Evolutionary conservation across 345 rosid genomes (phyloP).

Genomic region (Melastoma malabathricum): DNA sequence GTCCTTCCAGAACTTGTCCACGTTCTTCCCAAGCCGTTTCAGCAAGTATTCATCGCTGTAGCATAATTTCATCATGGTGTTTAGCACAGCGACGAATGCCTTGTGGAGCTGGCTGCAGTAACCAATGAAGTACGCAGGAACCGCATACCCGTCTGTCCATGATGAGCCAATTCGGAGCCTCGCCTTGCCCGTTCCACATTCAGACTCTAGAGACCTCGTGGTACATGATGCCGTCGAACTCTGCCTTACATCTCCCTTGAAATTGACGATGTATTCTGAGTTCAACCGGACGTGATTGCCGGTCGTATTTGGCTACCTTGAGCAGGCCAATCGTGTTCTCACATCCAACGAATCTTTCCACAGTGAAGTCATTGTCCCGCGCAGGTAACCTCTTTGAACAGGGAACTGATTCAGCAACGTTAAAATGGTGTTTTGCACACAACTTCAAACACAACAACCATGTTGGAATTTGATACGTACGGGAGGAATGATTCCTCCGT

Average conservation of each 20-base stretch:
- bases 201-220: slow-evolving; percentile 1
- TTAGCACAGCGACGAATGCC: slow-evolving; percentile 4
- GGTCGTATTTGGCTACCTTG: slow-evolving; percentile 3
- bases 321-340: background rate
- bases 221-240: slow-evolving; percentile 2
- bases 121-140: background rate
- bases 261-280: background rate
- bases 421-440: background rate
- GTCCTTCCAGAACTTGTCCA: slow-evolving; percentile 1
- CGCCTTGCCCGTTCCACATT: slow-evolving; percentile 5
- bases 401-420: background rate
- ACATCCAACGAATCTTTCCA: slow-evolving; percentile 1
- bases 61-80: slow-evolving; percentile 5
- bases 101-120: background rate
- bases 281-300: slow-evolving; percentile 1
- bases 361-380: background rate
- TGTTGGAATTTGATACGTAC: background rate
- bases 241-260: background rate
- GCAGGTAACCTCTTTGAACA: background rate
- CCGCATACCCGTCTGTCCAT: slow-evolving; percentile 6
- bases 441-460: background rate
- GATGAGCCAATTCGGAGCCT: background rate
- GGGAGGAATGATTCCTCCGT: background rate
- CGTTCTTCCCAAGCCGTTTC: slow-evolving; percentile 3
- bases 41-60: slow-evolving; percentile 3